A percentile compares a stretch with the other conserved stretches of the same genome.
Evolutionary conservation across 352 stramenopile species (phyloP).

Genomic region (Thalassiosira ordinaria): DNA sequence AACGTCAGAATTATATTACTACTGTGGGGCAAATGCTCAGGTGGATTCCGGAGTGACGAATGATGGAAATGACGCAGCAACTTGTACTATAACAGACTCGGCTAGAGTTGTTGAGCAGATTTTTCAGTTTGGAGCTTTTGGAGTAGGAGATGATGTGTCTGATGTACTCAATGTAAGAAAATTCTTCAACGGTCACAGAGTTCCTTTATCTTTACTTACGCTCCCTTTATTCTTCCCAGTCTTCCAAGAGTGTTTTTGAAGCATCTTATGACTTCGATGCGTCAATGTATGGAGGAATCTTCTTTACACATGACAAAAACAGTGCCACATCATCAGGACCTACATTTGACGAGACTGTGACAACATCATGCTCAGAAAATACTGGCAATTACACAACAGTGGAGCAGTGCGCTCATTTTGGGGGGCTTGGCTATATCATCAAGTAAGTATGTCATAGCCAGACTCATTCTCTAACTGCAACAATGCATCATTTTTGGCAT

Average conservation of each 20-base stretch:
- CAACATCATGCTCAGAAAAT: constrained; percentile 44
- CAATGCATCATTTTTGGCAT: not conserved
- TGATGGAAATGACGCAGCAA: not conserved
- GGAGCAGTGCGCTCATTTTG: constrained; percentile 57
- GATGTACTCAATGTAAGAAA: constrained; percentile 48
- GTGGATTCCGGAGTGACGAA: constrained; percentile 17
- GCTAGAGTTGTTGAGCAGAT: constrained; percentile 47
- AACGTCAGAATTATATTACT: constrained; percentile 68
- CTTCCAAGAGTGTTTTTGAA: constrained; percentile 40
- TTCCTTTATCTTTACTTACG: no score
- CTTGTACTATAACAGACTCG: constrained; percentile 58
- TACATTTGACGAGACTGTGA: constrained; percentile 43
- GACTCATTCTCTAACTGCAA: no score
- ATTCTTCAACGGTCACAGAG: no score
- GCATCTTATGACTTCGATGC: constrained; percentile 50
- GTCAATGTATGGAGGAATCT: constrained; percentile 74
- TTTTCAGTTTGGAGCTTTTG: constrained; percentile 48
- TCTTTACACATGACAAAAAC: constrained; percentile 65
- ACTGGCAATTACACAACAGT: constrained; percentile 41
- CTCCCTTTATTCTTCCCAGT: constrained; percentile 14
- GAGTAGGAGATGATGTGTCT: constrained; percentile 40
- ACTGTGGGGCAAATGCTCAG: constrained; percentile 65
- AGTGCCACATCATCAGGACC: constrained; percentile 44
- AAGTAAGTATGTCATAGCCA: no score
- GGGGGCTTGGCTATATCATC: constrained; percentile 77